Base-by-base conservation (phyloP, 2,329 filamentous ascomycete species). In the Aspergillus ochraceoroseus region DNA sequence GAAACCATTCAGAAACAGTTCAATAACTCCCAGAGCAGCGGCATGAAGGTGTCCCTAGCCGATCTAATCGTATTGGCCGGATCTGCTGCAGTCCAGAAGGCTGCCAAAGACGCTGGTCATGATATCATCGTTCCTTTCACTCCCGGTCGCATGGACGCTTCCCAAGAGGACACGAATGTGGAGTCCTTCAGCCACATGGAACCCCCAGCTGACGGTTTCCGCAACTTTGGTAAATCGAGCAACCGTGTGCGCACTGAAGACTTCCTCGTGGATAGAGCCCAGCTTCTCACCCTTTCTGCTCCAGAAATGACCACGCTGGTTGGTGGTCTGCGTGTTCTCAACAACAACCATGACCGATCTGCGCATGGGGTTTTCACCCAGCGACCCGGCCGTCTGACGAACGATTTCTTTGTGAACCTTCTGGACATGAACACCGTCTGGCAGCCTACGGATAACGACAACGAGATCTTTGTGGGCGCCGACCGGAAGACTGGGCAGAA, bases 381-480 rank as follows among this genome's bases (percentile, higher is more conserved):
- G 52, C 72, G 70, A 5, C 80, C 82, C 1, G 85, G 85, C 28
- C 65, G 77, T 52, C 72, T 89, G 54, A 85, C 79, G 57, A 87
- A 85, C 65, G 85, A 88, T 68, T 89, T 87, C 74, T 89, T 89
- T 58, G 75, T 85, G 64, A 87, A 88, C 68, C 72, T 89, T 1
- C 75, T 89, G 15, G 83, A 87, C 56, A 76, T 74, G 55, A 68
- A 65, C 62, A 84, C 75, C 5, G 70, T 66, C 14, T 88, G 85
- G 85, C 79, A 78, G 67, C 55, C 75, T 0, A 66, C 66, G 26
- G 67, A 68, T 42, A 51, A 54, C n/a, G 66, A 64, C 38, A 59
- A 66, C 22, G 82, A 87, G 53, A 40, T 72, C 35, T 87, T 75
- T 62, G 74, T 79, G 46, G 83, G 81, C 23, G 56, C 66, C 9